Conservation (phyloP, 2,329 filamentous ascomycete genomes). For the Cercospora beticola region DNA sequence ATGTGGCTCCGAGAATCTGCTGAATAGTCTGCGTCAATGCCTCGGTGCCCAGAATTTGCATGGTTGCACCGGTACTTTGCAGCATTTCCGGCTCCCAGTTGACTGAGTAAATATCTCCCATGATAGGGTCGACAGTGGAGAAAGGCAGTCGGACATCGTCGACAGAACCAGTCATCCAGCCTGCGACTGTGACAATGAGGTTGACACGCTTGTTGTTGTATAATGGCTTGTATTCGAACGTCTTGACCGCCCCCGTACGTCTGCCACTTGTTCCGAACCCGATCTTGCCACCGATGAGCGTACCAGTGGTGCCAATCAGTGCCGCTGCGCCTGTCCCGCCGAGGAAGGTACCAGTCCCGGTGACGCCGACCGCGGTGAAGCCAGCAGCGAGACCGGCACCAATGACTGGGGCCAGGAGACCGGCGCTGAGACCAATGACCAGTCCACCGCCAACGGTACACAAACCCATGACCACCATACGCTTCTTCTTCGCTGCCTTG, state of each 20-base stretch:
- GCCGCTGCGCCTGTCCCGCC: conserved; percentile 90
- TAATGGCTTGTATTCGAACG: conserved; percentile 92
- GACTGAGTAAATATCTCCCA: conserved; percentile 97
- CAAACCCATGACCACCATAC: conserved; percentile 93
- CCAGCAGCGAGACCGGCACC: conserved; percentile 90
- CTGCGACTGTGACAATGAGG: conserved; percentile 88
- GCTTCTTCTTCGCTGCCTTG: conserved; percentile 75
- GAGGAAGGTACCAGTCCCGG: conserved; percentile 83
- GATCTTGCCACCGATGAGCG: conserved; percentile 82
- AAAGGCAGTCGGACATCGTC: conserved; percentile 95
- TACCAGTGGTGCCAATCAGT: conserved; percentile 86
- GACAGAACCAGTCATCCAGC: conserved; percentile 98
- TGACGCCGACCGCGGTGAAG: conserved; percentile 90
- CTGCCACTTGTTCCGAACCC: conserved; percentile 81
- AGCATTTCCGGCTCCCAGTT: conserved; percentile 99
- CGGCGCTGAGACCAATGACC: conserved; percentile 92
- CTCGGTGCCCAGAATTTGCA: conserved; percentile 97
- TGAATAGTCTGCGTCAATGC: conserved; percentile 94
- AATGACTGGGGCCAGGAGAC: conserved; percentile 87
- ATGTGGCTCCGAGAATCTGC: conserved; percentile 87
- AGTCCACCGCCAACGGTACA: conserved; percentile 93
- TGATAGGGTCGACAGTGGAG: conserved; percentile 93
- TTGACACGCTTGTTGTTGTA: conserved; percentile 99
- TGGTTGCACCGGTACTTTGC: conserved; percentile 95
- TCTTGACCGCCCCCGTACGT: conserved; percentile 87